Evolutionary conservation across 805 yeast genomes (phyloP).

Genomic region (Limtongia smithiae): DNA sequence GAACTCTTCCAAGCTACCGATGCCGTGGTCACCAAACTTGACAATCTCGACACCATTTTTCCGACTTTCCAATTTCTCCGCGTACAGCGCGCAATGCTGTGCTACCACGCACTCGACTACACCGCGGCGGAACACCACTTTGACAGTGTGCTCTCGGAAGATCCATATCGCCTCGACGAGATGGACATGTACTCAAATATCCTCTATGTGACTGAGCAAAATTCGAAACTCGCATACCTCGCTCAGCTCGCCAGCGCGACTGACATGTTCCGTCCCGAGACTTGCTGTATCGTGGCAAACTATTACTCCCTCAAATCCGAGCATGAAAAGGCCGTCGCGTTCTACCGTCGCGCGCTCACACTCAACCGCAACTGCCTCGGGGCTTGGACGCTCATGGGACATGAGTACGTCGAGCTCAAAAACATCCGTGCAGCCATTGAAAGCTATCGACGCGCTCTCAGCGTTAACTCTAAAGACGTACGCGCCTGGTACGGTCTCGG

Average conservation of each 20-base stretch:
- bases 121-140: slow-evolving; percentile 72
- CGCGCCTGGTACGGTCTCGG: slow-evolving; percentile 99
- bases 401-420: slow-evolving; percentile 92
- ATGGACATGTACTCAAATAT: slow-evolving; percentile 93
- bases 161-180: slow-evolving; percentile 86
- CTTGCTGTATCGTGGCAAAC: slow-evolving; percentile 91
- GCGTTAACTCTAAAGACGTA: slow-evolving; percentile 81
- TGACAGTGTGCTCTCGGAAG: slow-evolving; percentile 65
- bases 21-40: slow-evolving; percentile 45
- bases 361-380: slow-evolving; percentile 74
- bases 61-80: slow-evolving; percentile 73
- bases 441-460: slow-evolving; percentile 88
- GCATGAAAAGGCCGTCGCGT: slow-evolving; percentile 91
- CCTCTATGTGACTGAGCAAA: slow-evolving; percentile 87
- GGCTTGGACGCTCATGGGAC: slow-evolving; percentile 99
- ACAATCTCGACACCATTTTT: slow-evolving; percentile 50
- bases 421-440: slow-evolving; percentile 98
- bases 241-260: slow-evolving; percentile 81
- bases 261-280: slow-evolving; percentile 87
- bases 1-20: slow-evolving; percentile 71
- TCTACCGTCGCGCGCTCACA: slow-evolving; percentile 82
- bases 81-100: slow-evolving; percentile 76
- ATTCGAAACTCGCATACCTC: slow-evolving; percentile 73
- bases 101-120: slow-evolving; percentile 83
- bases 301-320: slow-evolving; percentile 88